phyloP scores from a whole-genome alignment of 1,284 basidiomycete species.

The Ganoderma multipileum region DNA sequence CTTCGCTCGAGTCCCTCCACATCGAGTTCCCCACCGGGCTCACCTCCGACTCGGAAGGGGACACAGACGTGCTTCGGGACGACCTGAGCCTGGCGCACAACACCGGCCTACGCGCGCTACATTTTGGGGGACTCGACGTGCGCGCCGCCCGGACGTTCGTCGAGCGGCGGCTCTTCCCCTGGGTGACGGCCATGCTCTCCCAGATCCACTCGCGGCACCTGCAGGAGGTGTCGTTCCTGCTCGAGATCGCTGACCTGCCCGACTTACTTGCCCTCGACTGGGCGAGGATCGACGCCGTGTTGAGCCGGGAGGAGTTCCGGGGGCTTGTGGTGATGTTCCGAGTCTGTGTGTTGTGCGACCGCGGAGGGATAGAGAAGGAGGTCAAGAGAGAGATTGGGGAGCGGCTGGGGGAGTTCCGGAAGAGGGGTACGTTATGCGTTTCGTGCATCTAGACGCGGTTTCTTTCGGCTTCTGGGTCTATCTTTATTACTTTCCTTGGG shows the following conservation, averaged over 20 bases:
- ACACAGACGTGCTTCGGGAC: conserved; percentile 30
- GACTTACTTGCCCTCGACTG: conserved; percentile 40
- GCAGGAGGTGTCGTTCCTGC: conserved; percentile 37
- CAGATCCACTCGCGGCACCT: conserved; percentile 34
- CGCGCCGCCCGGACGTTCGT: conserved; percentile 35
- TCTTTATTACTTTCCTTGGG: conserved; percentile 3
- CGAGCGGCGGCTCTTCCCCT: conserved; percentile 36
- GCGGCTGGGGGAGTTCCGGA: conserved; percentile 33
- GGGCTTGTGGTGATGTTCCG: conserved; percentile 36
- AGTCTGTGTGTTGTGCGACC: conserved; percentile 34
- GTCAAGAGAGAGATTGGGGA: conserved; percentile 31
- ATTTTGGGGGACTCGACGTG: conserved; percentile 41
- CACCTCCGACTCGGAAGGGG: neutral
- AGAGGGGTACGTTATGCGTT: conserved; percentile 36
- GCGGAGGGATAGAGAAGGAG: conserved; percentile 28
- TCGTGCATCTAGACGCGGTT: conserved; percentile 32
- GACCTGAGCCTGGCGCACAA: conserved; percentile 40
- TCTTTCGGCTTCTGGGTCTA: neutral
- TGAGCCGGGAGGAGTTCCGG: conserved; percentile 36
- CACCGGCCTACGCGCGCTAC: conserved; percentile 39
- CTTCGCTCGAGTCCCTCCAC: conserved; percentile 39
- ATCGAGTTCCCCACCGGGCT: conserved; percentile 40
- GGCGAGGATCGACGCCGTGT: conserved; percentile 38
- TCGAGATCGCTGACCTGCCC: conserved; percentile 35
- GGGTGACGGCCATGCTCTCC: conserved; percentile 37